phyloP scores from a whole-genome alignment of 2,329 filamentous ascomycete species.

The Diaporthe caulivora region DNA sequence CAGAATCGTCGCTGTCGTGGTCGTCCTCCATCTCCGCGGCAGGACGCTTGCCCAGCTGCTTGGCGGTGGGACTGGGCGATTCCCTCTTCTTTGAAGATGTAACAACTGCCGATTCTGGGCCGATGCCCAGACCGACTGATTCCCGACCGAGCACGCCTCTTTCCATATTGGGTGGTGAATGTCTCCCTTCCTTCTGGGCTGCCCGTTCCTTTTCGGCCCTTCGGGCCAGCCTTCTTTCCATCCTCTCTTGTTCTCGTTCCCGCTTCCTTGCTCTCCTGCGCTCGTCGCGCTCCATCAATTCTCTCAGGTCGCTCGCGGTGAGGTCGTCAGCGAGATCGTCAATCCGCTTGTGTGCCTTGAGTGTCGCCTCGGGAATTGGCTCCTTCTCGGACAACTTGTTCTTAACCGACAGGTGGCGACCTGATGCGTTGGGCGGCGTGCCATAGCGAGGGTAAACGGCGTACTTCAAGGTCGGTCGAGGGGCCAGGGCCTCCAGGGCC shows the following conservation, averaged over 20 bases:
- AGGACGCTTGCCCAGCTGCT: slow-evolving; percentile 48
- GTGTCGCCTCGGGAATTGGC: slow-evolving; percentile 70
- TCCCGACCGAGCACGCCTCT: slow-evolving; percentile 72
- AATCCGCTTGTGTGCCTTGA: slow-evolving; percentile 73
- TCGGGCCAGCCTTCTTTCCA: slow-evolving; percentile 73
- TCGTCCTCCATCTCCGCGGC: slow-evolving; percentile 39
- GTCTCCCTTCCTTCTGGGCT: slow-evolving; percentile 67
- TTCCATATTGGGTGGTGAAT: slow-evolving; percentile 69
- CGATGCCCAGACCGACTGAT: slow-evolving; percentile 66
- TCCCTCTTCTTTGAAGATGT: slow-evolving; percentile 68
- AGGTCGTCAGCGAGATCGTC: slow-evolving; percentile 85
- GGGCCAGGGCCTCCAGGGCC: slow-evolving; percentile 83
- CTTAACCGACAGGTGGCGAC: slow-evolving; percentile 37
- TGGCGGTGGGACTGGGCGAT: slow-evolving; percentile 47
- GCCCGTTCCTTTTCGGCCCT: slow-evolving; percentile 75
- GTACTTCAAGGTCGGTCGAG: slow-evolving; percentile 85
- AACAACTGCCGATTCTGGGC: slow-evolving; percentile 65
- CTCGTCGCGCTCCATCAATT: slow-evolving; percentile 90
- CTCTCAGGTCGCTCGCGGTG: slow-evolving; percentile 84
- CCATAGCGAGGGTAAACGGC: slow-evolving; percentile 73
- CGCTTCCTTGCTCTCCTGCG: slow-evolving; percentile 83
- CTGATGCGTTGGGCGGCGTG: slow-evolving; percentile 43
- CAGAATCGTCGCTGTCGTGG: slow-evolving; percentile 36
- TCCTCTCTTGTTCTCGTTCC: slow-evolving; percentile 74
- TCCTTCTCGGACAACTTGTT: slow-evolving; percentile 61